Evolutionary conservation across 305 asterid genomes (phyloP).

Genomic region (Caryopteris hybrid): DNA sequence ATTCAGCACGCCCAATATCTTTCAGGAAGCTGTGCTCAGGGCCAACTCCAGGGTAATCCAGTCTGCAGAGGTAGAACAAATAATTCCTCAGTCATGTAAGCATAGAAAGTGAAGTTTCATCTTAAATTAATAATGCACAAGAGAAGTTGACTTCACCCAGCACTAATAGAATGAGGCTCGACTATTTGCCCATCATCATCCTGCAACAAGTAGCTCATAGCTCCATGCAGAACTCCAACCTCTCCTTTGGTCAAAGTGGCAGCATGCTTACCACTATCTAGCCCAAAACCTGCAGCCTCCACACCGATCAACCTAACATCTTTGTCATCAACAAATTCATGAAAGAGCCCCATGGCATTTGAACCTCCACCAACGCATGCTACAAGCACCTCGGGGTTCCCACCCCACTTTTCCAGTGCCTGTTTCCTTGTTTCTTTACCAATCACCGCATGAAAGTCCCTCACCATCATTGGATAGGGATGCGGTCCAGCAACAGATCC

Average conservation of each 20-base stretch:
- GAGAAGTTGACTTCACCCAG: conserved; percentile 37
- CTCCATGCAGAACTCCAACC: conserved; percentile 92
- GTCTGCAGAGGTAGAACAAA: conserved; percentile 19
- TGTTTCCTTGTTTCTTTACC: conserved; percentile 97
- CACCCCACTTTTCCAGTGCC: conserved; percentile 92
- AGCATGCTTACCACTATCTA: conserved; percentile 97
- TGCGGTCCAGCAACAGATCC: conserved; percentile 98
- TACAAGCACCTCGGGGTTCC: conserved; percentile 79
- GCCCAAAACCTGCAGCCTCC: conserved; percentile 97
- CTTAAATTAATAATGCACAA: neutral
- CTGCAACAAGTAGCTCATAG: conserved; percentile 93
- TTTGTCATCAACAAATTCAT: conserved; percentile 82
- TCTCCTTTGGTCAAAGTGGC: conserved; percentile 89
- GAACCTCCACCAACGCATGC: conserved; percentile 99
- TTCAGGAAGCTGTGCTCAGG: conserved; percentile 91
- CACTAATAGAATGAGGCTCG: conserved; percentile 97
- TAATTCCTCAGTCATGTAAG: neutral
- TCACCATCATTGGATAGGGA: conserved; percentile 97
- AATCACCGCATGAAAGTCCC: conserved; percentile 90
- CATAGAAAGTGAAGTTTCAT: neutral
- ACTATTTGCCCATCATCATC: conserved; percentile 92
- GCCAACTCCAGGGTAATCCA: conserved; percentile 93
- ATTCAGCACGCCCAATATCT: conserved; percentile 85
- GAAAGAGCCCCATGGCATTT: conserved; percentile 92
- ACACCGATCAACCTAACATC: conserved; percentile 88